Percentiles rank a stretch among this genome's conserved stretches.
These are phyloP conservation scores for Ophiostoma pallidulum DNA, from an alignment of 2,329 filamentous ascomycete genomes.

Conservation along the genomic window DNA sequence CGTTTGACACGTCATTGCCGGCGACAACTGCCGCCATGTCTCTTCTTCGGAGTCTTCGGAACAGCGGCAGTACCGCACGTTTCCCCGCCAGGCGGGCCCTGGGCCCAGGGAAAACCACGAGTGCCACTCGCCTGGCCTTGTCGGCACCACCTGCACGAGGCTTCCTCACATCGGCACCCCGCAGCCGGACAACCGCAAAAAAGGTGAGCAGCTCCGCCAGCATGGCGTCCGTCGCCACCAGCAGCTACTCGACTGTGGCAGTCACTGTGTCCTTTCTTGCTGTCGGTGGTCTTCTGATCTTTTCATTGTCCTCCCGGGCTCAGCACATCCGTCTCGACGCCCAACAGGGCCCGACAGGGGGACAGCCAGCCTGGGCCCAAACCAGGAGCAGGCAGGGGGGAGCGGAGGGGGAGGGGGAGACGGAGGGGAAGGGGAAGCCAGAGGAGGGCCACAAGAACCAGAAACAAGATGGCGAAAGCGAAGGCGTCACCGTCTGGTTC, in stretches of 20 bases:
- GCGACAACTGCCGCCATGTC: background rate
- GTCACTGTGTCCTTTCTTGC: background rate
- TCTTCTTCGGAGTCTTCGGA: background rate
- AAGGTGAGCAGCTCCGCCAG: background rate
- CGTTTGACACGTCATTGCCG: no score
- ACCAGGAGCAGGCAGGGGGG: background rate
- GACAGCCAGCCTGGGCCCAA: slow-evolving; percentile 2
- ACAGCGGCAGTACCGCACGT: background rate
- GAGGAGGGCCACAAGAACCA: background rate
- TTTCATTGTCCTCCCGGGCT: background rate
- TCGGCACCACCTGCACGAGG: no score
- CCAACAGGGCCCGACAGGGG: background rate
- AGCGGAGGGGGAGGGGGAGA: background rate
- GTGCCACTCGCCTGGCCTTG: no score
- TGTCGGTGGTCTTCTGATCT: slow-evolving; percentile 2
- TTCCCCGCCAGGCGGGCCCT: background rate
- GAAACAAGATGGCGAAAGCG: slow-evolving; percentile 33
- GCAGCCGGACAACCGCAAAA: background rate
- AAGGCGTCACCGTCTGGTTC: slow-evolving; percentile 40
- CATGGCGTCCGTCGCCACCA: no score
- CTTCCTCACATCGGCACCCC: background rate
- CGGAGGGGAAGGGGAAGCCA: background rate
- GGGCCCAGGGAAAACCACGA: no score
- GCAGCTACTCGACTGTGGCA: background rate
- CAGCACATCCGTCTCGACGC: slow-evolving; percentile 8